A percentile compares a stretch with the other conserved stretches of the same genome.
Conservation (phyloP, 768 basidiomycete species). For the Aureoboletus auriporus region DNA sequence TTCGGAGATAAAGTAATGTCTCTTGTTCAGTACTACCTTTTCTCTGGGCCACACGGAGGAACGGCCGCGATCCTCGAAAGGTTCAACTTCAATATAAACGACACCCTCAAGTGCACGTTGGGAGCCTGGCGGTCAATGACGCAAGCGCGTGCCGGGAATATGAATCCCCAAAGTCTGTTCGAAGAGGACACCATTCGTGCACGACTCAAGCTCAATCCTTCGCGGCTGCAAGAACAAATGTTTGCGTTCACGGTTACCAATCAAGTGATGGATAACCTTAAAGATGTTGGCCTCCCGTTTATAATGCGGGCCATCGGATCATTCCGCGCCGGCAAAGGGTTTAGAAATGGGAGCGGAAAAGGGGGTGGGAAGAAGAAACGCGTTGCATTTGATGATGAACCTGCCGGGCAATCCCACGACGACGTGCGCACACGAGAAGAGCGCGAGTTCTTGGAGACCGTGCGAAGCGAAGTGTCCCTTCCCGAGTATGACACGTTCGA, state of each 20-base stretch:
- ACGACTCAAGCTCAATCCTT: conserved; percentile 58
- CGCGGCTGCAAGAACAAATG: conserved; percentile 83
- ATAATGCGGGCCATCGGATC: conserved; percentile 56
- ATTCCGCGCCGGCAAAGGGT: conserved; percentile 44
- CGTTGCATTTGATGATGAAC: conserved; percentile 69
- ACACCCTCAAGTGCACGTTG: conserved; percentile 29
- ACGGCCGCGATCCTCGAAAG: conserved; percentile 18
- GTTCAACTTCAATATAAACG: conserved; percentile 20
- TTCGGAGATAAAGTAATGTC: conserved; percentile 86
- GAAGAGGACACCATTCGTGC: conserved; percentile 48
- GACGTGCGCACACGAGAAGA: conserved; percentile 52
- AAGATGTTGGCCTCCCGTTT: conserved; percentile 80
- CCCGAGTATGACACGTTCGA: conserved; percentile 79
- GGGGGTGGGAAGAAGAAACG: conserved; percentile 51
- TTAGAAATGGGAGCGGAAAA: conserved; percentile 21
- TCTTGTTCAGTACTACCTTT: conserved; percentile 34
- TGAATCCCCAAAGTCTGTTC: conserved; percentile 36
- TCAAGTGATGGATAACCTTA: conserved; percentile 74
- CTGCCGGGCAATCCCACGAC: conserved; percentile 24
- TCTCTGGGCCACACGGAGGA: conserved; percentile 15
- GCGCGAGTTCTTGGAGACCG: conserved; percentile 71
- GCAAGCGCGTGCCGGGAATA: conserved; percentile 8
- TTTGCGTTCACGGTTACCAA: conserved; percentile 91
- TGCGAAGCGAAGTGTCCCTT: conserved; percentile 71
- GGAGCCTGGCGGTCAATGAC: conserved; percentile 12